phyloP scores from a whole-genome alignment of 1,284 basidiomycete genomes.

The Rhodotorula sp. region DNA sequence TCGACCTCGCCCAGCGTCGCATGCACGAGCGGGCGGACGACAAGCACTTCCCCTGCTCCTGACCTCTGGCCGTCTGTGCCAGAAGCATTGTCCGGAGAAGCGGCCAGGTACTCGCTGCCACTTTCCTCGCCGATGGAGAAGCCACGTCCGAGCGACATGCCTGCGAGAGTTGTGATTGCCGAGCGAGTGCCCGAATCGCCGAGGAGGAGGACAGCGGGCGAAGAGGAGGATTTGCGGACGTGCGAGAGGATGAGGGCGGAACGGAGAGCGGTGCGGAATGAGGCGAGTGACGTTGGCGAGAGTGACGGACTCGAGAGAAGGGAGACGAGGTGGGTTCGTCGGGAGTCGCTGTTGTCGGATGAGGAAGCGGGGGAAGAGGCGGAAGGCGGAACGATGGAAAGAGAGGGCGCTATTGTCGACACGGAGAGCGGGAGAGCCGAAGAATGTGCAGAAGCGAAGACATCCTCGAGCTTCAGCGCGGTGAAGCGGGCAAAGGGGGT shows the following conservation, averaged over 20 bases:
- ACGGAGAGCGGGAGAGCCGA: neutral
- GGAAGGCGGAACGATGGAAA: neutral
- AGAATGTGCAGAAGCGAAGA: conserved; percentile 6
- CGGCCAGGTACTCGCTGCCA: conserved; percentile 5
- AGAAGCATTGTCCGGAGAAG: too few relatives aligned
- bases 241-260: conserved; percentile 12
- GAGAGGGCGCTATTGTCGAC: neutral
- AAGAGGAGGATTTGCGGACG: neutral
- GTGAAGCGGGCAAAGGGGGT: conserved; percentile 16
- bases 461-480: conserved; percentile 17
- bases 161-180: conserved; percentile 18
- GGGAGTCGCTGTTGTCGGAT: neutral
- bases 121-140: conserved; percentile 33
- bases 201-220: conserved; percentile 14
- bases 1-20: conserved; percentile 11
- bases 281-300: conserved; percentile 11
- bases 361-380: neutral
- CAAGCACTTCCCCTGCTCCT: conserved; percentile 6
- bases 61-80: neutral
- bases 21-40: conserved; percentile 22
- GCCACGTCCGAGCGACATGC: conserved; percentile 29
- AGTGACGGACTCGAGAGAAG: conserved; percentile 3
- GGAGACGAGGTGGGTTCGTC: conserved; percentile 2
- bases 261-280: conserved; percentile 17
- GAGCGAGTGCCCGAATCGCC: conserved; percentile 29